phyloP scores from a whole-genome alignment of 2,329 filamentous ascomycete genomes.

The Aspergillus brasiliensis region DNA sequence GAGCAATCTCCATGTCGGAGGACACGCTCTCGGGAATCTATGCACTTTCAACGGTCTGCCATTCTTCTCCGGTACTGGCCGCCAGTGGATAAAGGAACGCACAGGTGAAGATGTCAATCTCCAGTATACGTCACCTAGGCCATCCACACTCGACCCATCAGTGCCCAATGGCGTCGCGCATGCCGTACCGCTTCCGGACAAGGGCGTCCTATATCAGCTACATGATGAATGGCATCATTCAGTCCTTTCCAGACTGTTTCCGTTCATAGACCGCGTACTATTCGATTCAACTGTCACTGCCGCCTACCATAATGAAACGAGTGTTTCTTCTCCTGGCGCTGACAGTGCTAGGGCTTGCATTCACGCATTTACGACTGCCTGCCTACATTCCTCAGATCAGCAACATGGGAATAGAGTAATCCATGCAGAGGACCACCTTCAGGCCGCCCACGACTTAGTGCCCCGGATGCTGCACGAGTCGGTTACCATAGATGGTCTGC shows the following conservation, averaged over 20 bases:
- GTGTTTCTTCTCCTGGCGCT: neutral
- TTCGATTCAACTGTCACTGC: neutral
- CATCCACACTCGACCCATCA: neutral
- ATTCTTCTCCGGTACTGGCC: slow-evolving; percentile 3
- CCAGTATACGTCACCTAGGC: neutral
- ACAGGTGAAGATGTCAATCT: neutral
- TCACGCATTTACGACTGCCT: slow-evolving; percentile 8
- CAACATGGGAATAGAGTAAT: neutral
- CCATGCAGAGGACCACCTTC: neutral
- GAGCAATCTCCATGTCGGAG: neutral
- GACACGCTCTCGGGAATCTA: neutral
- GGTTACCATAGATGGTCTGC: slow-evolving; percentile 8
- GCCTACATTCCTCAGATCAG: neutral
- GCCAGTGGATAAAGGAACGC: slow-evolving; percentile 4
- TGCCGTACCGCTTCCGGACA: neutral
- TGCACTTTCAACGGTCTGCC: slow-evolving; percentile 4
- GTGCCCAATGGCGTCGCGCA: neutral
- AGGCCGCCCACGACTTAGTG: neutral
- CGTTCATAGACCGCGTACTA: neutral
- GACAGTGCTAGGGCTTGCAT: slow-evolving; percentile 11
- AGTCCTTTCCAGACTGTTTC: neutral
- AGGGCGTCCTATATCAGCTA: neutral
- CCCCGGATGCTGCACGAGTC: neutral
- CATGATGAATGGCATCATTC: neutral
- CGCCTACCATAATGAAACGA: slow-evolving; percentile 1